Evolutionary conservation across 139 green algal genomes (phyloP), one percentile per base, ranked within the genome.

Genomic region (Coelastrella sp.): DNA sequence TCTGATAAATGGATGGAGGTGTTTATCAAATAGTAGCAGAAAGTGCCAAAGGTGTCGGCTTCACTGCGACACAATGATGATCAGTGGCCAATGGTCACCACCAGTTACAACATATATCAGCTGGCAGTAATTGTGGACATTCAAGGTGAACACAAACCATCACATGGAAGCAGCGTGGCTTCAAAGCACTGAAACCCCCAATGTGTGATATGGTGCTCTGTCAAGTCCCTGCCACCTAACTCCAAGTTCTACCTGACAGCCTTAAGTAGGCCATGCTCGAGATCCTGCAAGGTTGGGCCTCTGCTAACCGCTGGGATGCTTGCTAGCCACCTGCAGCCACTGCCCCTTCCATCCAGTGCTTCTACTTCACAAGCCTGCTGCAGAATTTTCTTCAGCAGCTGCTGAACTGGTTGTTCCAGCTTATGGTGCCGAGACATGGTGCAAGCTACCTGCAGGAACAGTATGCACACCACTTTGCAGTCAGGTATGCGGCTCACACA

Each of bases 361-460:
- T 71, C 69, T 38, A 71, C 53, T 25, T 82, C 75, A 32, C 78
- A 84, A 5, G 78, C 60, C 30, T 69, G 41, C 62, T 60, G n/a
- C 41, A 80, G 35, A 9, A 27, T 34, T 23, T 79, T 78, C 67
- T 80, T 79, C 67, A 86, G 50, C 50, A 86, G 50, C 80, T 86
- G 80, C 80, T 63, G 80, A 35, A 86, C 4, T 17, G 66, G 67
- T 25, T 71, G 64, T 67, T 86, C 67, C 23, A 80, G 67, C 66
- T 84, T 84, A n/a, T 75, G 78, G 0, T 84, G 78, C 23, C 62
- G 60, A 11, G n/a, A 40, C 78, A 84, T 84, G 6, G 78, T 75
- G 27, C 75, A 48, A 30, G 73, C 25, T 27, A 84, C 60, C 78
- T 84, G 41, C 40, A 41, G 27, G 35, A 21, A 13, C 0, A 9